Evolutionary conservation across 441 rosid species (phyloP), one percentile per base, ranked within the genome.

Genomic region (Capsella rubella): DNA sequence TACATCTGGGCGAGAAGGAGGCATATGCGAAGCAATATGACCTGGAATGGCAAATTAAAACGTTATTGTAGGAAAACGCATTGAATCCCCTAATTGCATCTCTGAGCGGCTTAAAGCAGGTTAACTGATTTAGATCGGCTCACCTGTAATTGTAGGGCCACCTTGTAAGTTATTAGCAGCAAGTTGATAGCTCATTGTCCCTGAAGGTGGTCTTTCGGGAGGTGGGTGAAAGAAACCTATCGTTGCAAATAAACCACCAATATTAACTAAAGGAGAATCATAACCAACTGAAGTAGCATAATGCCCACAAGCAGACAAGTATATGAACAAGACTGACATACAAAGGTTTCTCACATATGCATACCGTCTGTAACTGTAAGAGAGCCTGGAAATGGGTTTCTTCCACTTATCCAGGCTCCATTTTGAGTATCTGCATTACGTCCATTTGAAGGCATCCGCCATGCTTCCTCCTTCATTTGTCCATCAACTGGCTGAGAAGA

Each of bases 361-460:
- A 77, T 87, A 96, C 99, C 93, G 79, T 92, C 98, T 76, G 87
- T 92, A 71, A 80, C 89, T 82, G 84, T 86, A 55, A 86, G 66
- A 69, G 86, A 84, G 63, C 89, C 95, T 7, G 90, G 69, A 77
- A 85, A 82, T 58, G 94, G 82, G 72, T 82, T 82, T 85, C 98
- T 85, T 81, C 91, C 99, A 74, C 77, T 75, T 77, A 85, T 86
- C 98, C 96, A 93, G 55, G 84, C 80, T 75, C 89, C 87, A 51
- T 53, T 86, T 78, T 90, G 95, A 82, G 75, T 82, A 65, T 87
- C 87, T 49, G 84, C 37, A 42, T 77, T 83, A 74, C 74, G 88
- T 73, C 92, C 95, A 78, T 78, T 78, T 39, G 92, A 71, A 16
- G 94, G 74, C 85, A 87, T 80, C 81, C 91, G 84, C 98, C 98